phyloP scores from a whole-genome alignment of 179 eudicot genomes.

The Spinacia oleracea region DNA sequence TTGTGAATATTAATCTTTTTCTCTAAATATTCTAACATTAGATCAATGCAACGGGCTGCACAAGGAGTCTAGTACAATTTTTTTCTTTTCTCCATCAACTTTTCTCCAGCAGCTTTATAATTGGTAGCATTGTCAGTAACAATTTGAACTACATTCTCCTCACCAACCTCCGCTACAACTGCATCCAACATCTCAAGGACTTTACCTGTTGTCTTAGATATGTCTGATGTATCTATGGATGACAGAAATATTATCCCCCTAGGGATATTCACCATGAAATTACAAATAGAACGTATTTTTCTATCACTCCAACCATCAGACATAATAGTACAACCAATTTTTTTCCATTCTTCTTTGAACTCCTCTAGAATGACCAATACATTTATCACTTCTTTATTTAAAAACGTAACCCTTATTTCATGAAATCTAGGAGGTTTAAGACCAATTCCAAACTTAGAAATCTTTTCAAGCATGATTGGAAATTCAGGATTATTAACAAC shows the following conservation, averaged over 20 bases:
- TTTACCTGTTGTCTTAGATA: slow-evolving; percentile 12
- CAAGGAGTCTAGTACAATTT: slow-evolving; percentile 27
- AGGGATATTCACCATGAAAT: slow-evolving; percentile 23
- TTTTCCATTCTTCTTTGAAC: slow-evolving; percentile 10
- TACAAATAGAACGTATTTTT: not conserved
- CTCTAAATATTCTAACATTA: not conserved
- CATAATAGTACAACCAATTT: not conserved
- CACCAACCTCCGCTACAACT: not conserved
- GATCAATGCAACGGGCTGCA: slow-evolving; percentile 10
- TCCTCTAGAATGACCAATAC: slow-evolving; percentile 10
- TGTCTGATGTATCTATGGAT: slow-evolving; percentile 27
- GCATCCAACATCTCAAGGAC: slow-evolving; percentile 24
- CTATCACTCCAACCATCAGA: not conserved
- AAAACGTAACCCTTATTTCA: not conserved
- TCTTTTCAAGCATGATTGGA: not conserved
- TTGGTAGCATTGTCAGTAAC: not conserved
- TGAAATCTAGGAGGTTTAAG: not conserved
- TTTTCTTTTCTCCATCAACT: slow-evolving; percentile 20
- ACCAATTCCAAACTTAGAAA: not conserved
- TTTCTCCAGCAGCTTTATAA: slow-evolving; percentile 5
- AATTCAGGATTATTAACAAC: not conserved
- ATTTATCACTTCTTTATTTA: not conserved
- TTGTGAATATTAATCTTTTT: not conserved
- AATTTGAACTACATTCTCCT: not conserved
- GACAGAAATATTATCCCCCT: slow-evolving; percentile 13